phyloP scores from a whole-genome alignment of 306 rosid species.

The Lablab purpureus region DNA sequence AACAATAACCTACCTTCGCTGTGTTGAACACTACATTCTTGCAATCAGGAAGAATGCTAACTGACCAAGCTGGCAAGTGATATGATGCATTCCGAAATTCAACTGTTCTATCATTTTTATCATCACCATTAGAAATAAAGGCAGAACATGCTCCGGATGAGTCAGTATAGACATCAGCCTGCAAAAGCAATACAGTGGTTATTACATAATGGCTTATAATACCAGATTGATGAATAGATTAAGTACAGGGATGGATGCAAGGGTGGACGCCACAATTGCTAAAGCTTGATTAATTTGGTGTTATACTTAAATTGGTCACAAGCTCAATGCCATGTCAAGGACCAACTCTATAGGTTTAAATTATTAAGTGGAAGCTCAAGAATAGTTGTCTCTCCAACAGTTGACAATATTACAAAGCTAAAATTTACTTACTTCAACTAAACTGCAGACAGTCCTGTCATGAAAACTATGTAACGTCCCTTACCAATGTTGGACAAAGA shows the following conservation, averaged over 20 bases:
- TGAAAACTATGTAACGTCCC: not conserved
- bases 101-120: conserved; percentile 80
- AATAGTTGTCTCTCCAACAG: not conserved
- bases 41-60: conserved; percentile 98
- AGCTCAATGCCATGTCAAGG: not conserved
- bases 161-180: conserved; percentile 86
- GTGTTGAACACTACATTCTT: conserved; percentile 84
- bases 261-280: not conserved
- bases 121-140: conserved; percentile 78
- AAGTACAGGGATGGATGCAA: conserved; percentile 26
- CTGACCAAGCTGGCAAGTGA: conserved; percentile 98
- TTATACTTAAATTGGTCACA: conserved; percentile 1
- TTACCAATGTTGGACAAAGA: not conserved
- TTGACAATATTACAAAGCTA: not conserved
- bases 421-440: not conserved
- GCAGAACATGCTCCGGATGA: conserved; percentile 91
- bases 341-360: conserved; percentile 1
- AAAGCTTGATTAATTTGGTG: not conserved
- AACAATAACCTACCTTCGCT: conserved; percentile 67
- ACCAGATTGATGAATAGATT: conserved; percentile 9
- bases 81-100: conserved; percentile 75
- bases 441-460: conserved; percentile 1
- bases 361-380: not conserved
- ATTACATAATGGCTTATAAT: conserved; percentile 31
- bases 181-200: conserved; percentile 60